These are phyloP conservation scores for Didymella arachidicola DNA, from an alignment of 2,329 filamentous ascomycete species.

Conservation along the genomic window DNA sequence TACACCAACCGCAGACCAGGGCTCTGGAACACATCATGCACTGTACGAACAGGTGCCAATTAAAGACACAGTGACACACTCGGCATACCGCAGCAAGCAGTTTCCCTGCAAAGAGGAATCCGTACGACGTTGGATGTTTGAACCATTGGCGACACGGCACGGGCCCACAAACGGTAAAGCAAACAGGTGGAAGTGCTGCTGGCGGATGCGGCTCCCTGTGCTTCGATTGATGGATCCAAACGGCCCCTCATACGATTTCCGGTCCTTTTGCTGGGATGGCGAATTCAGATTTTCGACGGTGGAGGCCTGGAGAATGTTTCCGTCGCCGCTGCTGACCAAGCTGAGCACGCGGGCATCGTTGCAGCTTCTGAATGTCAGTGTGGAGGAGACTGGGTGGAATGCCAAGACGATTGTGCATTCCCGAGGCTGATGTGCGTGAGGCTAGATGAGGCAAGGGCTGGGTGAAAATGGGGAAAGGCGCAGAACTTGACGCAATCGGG, in stretches of 20 bases:
- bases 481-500: conserved; percentile 20
- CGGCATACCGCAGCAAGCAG: not conserved
- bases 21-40: not conserved
- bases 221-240: conserved; percentile 5
- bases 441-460: conserved; percentile 10
- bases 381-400: conserved; percentile 1
- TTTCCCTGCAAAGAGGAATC: not conserved
- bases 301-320: not conserved
- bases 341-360: not conserved
- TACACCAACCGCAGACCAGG: not conserved
- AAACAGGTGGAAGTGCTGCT: conserved; percentile 6
- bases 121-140: conserved; percentile 5
- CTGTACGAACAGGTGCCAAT: not conserved
- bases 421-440: conserved; percentile 1
- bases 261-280: not conserved
- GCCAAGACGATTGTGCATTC: not conserved
- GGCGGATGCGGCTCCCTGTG: conserved; percentile 11
- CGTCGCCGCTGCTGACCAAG: conserved; percentile 3
- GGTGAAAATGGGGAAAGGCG: conserved; percentile 9
- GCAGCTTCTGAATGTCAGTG: not conserved
- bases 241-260: conserved; percentile 1
- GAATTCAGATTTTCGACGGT: not conserved
- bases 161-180: conserved; percentile 5
- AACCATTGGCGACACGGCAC: conserved; percentile 4
- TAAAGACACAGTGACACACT: not conserved